Evolutionary conservation across 1,284 basidiomycete genomes (phyloP).

Genomic region (Trichosporon sp.): DNA sequence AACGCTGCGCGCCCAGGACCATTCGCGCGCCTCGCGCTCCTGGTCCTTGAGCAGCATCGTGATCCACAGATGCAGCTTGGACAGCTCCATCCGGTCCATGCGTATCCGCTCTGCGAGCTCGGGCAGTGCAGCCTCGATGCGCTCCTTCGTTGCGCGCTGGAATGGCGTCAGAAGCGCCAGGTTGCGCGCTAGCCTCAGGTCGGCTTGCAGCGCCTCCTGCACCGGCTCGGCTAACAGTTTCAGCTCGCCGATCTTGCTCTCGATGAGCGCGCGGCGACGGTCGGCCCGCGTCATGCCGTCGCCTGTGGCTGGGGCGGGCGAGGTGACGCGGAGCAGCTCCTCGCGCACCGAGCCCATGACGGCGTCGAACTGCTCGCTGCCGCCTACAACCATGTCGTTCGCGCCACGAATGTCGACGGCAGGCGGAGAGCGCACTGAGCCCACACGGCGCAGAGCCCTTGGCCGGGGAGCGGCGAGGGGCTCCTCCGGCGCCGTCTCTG

Average conservation of each 20-base stretch:
- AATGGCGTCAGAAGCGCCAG: slow-evolving; percentile 83
- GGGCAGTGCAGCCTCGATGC: slow-evolving; percentile 61
- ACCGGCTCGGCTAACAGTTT: slow-evolving; percentile 57
- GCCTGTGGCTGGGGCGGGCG: background rate
- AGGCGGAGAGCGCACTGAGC: slow-evolving; percentile 12
- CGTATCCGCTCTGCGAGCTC: slow-evolving; percentile 63
- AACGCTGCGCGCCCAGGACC: slow-evolving; percentile 61
- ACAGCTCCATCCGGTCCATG: slow-evolving; percentile 63
- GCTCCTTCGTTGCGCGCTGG: slow-evolving; percentile 70
- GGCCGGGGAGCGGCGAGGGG: background rate
- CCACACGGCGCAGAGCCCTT: slow-evolving; percentile 12
- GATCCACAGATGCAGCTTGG: slow-evolving; percentile 66
- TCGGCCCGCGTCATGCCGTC: slow-evolving; percentile 15
- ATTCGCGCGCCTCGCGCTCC: slow-evolving; percentile 62
- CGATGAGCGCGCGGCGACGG: slow-evolving; percentile 12
- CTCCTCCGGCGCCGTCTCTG: background rate
- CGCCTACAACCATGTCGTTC: slow-evolving; percentile 31
- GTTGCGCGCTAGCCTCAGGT: slow-evolving; percentile 70
- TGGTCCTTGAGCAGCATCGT: slow-evolving; percentile 69
- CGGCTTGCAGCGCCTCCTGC: slow-evolving; percentile 62
- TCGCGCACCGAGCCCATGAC: slow-evolving; percentile 82
- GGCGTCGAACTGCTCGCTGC: slow-evolving; percentile 54
- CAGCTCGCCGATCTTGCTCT: slow-evolving; percentile 15
- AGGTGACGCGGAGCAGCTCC: slow-evolving; percentile 52
- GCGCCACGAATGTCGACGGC: slow-evolving; percentile 33